These are phyloP conservation scores for Lolium multiflorum DNA, from an alignment of 176 grass and related monocot genomes.

Conservation along the genomic window DNA sequence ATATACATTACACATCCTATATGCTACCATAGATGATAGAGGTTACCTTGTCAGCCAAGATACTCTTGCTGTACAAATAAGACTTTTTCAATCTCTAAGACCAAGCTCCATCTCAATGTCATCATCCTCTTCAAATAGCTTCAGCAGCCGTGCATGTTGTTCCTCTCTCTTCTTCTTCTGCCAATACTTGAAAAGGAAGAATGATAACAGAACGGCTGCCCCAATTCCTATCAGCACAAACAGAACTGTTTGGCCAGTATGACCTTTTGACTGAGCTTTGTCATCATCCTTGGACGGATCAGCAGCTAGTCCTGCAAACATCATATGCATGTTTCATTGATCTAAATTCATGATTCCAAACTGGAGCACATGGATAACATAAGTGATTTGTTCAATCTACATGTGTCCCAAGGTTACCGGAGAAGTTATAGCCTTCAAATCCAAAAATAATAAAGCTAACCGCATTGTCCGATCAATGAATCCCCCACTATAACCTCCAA, in stretches of 20 bases:
- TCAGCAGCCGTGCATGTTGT: conserved; percentile 82
- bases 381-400: conserved; percentile 12
- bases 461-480: neutral
- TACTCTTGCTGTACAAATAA: conserved; percentile 52
- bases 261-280: conserved; percentile 62
- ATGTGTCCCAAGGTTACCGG: neutral
- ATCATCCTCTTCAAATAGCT: conserved; percentile 91
- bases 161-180: conserved; percentile 97
- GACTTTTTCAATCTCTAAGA: conserved; percentile 66
- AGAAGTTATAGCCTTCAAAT: neutral
- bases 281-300: conserved; percentile 64
- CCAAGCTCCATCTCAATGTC: conserved; percentile 86
- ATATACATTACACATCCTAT: neutral
- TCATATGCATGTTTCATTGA: conserved; percentile 21
- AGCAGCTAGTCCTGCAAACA: conserved; percentile 68
- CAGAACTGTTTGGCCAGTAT: conserved; percentile 69
- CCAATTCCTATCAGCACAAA: conserved; percentile 67
- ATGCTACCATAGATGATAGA: neutral
- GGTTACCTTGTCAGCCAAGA: conserved; percentile 71
- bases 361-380: neutral
- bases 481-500: neutral
- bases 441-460: neutral
- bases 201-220: conserved; percentile 51
- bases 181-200: conserved; percentile 92
- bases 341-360: conserved; percentile 4